phyloP scores from a whole-genome alignment of 495 filamentous ascomycete genomes.

The Ramalina intermedia region DNA sequence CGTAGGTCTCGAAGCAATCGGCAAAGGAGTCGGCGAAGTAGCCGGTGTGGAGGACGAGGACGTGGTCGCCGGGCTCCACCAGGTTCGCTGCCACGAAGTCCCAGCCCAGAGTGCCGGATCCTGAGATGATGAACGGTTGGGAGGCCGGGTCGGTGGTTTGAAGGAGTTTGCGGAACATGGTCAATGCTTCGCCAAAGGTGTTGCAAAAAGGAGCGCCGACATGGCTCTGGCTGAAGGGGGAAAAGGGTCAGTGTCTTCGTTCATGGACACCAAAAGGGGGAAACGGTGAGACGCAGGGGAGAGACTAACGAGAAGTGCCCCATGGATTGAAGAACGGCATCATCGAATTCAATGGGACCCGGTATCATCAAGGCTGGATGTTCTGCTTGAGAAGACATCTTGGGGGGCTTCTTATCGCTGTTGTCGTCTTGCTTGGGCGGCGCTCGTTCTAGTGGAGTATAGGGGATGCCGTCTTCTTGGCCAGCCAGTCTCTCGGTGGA shows the following conservation, averaged over 20 bases:
- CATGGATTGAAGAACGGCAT: slow-evolving; percentile 92
- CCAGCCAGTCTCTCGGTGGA: slow-evolving; percentile 44
- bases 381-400: slow-evolving; percentile 65
- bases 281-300: neutral
- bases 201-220: slow-evolving; percentile 77
- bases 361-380: slow-evolving; percentile 85
- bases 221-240: slow-evolving; percentile 69
- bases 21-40: slow-evolving; percentile 97
- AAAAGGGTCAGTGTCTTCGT: neutral
- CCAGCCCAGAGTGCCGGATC: slow-evolving; percentile 93
- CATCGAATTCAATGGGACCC: slow-evolving; percentile 95
- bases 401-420: slow-evolving; percentile 19
- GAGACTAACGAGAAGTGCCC: slow-evolving; percentile 72
- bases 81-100: slow-evolving; percentile 88
- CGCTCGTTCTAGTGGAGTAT: slow-evolving; percentile 33
- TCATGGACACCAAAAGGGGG: neutral
- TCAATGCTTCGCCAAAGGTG: slow-evolving; percentile 77
- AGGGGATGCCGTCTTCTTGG: slow-evolving; percentile 42
- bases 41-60: slow-evolving; percentile 82
- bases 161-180: slow-evolving; percentile 83
- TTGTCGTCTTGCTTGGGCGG: slow-evolving; percentile 10
- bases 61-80: slow-evolving; percentile 74
- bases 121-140: slow-evolving; percentile 85
- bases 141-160: slow-evolving; percentile 65
- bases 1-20: slow-evolving; percentile 81